Evolutionary conservation across 2,329 filamentous ascomycete species (phyloP).

Genomic region (Colletotrichum eremochloae): DNA sequence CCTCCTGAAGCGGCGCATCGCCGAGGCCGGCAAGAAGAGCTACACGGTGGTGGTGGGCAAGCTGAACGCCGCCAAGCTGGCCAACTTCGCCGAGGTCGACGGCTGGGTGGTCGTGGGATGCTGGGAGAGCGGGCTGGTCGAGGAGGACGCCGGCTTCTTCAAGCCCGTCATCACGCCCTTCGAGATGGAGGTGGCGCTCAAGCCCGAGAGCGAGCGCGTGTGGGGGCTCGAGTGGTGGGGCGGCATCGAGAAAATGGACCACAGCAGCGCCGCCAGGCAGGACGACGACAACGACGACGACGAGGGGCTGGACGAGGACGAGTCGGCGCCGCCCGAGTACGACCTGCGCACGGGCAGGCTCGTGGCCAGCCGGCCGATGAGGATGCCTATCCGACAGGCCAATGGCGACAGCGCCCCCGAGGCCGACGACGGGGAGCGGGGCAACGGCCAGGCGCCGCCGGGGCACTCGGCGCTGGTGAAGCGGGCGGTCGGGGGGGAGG

Average conservation of each 20-base stretch:
- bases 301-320: constrained; percentile 63
- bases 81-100: constrained; percentile 95
- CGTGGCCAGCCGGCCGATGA: constrained; percentile 83
- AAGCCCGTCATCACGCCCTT: constrained; percentile 94
- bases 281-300: constrained; percentile 31
- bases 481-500: constrained; percentile 72
- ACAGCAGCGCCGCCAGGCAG: constrained; percentile 47
- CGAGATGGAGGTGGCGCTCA: constrained; percentile 84
- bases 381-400: constrained; percentile 53
- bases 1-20: constrained; percentile 79
- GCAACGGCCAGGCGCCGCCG: constrained; percentile 44
- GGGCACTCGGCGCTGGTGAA: constrained; percentile 67
- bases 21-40: constrained; percentile 87
- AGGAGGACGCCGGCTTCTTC: constrained; percentile 86
- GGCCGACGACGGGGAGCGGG: constrained; percentile 42
- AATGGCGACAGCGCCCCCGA: constrained; percentile 1
- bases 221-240: constrained; percentile 94
- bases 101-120: constrained; percentile 98
- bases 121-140: constrained; percentile 95
- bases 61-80: constrained; percentile 93
- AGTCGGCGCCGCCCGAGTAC: constrained; percentile 89
- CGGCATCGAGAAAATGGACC: constrained; percentile 80
- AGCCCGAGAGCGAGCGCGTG: constrained; percentile 79
- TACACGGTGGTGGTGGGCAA: constrained; percentile 98
- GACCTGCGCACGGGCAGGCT: constrained; percentile 91